Evolutionary conservation across 164 flowering plant species (phyloP), one percentile per base, ranked within the genome.

Genomic region (Tinospora cordifolia): DNA sequence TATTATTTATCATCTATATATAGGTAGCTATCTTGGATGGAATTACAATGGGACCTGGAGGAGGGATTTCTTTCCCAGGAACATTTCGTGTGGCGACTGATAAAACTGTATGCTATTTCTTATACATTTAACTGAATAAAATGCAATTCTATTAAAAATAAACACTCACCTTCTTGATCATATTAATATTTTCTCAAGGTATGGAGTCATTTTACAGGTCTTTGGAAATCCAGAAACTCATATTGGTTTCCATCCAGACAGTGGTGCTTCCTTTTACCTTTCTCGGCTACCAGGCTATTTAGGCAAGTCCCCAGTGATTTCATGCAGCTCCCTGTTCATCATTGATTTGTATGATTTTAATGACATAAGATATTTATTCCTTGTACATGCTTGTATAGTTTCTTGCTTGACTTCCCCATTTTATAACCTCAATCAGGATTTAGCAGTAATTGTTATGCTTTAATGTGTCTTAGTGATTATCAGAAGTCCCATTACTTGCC

Each of bases 231-330:
- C 95, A 46, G 95, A 93, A 84, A 81, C 81, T 72, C 92, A 87
- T 62, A 80, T 90, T 70, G 98, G 98, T 74, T 93, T 93, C 75
- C 96, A 91, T 81, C 95, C 97, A 75, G 97, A 88, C 85, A 91
- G 92, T 19, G 98, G 96, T 49, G 93, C 94, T 81, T 91, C 95
- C 54, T 89, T 77, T 79, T 90, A 84, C 78, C 89, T 93, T 59
- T 87, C 97, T 68, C 92, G 84, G 38, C 83, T 90, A 47, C 98
- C 95, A 69, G 98, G 98, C 58, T 85, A 88, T 82, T 75, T 90
- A 76, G 97, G 98, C 87, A 80, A 66, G 41, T 66, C 47, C 47
- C 24, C 15, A 9, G 7, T 39, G 38, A n/a, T 8, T 26, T 54
- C 6, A 27, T 12, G 14, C 36, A 4, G 54, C 17, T 71, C 34